These are phyloP conservation scores for Dothistroma septosporum DNA, from an alignment of 2,329 filamentous ascomycete species.

Conservation along the genomic window DNA sequence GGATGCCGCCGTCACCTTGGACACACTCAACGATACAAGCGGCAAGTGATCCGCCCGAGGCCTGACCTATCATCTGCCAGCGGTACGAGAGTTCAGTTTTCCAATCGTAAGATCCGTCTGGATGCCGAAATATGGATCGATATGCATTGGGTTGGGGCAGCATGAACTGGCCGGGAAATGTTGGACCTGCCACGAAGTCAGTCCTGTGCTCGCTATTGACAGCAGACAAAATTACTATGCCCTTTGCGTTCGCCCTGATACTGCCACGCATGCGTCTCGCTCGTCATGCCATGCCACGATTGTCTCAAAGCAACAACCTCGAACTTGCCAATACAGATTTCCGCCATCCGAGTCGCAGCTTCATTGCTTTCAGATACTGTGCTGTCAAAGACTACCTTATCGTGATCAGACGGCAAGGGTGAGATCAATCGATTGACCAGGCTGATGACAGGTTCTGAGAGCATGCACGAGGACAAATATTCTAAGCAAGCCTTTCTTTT, in stretches of 20 bases:
- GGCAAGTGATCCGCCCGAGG: conserved; percentile 58
- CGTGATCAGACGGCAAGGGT: conserved; percentile 48
- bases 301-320: conserved; percentile 59
- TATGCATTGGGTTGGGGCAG: conserved; percentile 60
- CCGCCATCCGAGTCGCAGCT: conserved; percentile 62
- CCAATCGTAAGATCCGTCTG: conserved; percentile 63
- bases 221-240: conserved; percentile 27
- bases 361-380: conserved; percentile 55
- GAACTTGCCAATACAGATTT: conserved; percentile 60
- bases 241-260: conserved; percentile 53
- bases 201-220: too few species aligned
- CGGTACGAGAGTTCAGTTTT: conserved; percentile 60
- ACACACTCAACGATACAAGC: conserved; percentile 62
- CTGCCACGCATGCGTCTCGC: conserved; percentile 49
- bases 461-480: conserved; percentile 58
- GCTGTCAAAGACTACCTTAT: conserved; percentile 56
- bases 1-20: conserved; percentile 57
- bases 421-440: conserved; percentile 50
- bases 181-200: conserved; percentile 27
- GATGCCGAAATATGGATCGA: conserved; percentile 56
- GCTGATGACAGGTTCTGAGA: conserved; percentile 55
- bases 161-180: conserved; percentile 54
- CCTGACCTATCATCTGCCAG: conserved; percentile 57
- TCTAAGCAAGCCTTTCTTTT: too few species aligned
- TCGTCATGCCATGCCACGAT: conserved; percentile 60